These are phyloP conservation scores for Pleurotus ostreatus DNA, from an alignment of 768 basidiomycete species.

Conservation along the genomic window DNA sequence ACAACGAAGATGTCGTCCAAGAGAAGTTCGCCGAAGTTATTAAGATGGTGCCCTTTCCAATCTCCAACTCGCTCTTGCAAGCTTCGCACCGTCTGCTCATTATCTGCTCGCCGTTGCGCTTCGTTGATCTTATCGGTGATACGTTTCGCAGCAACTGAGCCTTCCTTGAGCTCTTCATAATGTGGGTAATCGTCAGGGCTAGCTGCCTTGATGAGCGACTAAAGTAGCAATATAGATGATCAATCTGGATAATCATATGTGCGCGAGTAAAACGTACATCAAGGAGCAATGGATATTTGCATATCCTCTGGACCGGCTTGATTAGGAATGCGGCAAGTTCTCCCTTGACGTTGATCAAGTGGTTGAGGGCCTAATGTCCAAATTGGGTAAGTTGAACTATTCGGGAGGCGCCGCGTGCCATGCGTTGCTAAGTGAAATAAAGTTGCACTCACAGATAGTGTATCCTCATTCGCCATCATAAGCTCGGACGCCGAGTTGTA, in stretches of 20 bases:
- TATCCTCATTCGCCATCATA: conserved; percentile 82
- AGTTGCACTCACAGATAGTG: conserved; percentile 64
- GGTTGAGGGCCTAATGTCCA: conserved; percentile 63
- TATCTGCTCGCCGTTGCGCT: conserved; percentile 87
- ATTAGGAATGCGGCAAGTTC: conserved; percentile 96
- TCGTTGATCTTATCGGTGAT: conserved; percentile 97
- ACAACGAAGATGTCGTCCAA: conserved; percentile 95
- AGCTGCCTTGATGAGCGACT: conserved; percentile 77
- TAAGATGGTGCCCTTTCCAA: conserved; percentile 97
- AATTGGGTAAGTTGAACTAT: conserved; percentile 33
- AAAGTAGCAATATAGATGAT: conserved; percentile 11
- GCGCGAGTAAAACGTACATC: conserved; percentile 52
- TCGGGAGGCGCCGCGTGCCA: conserved; percentile 18
- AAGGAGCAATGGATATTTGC: conserved; percentile 95
- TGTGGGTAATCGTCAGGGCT: conserved; percentile 59
- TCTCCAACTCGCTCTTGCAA: conserved; percentile 88
- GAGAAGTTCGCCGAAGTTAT: conserved; percentile 90
- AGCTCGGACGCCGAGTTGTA: conserved; percentile 85
- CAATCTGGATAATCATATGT: conserved; percentile 5
- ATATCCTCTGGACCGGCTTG: conserved; percentile 97
- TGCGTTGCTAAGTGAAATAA: conserved; percentile 32
- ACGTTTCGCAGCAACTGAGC: conserved; percentile 83
- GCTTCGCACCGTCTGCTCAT: conserved; percentile 84
- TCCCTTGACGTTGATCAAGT: conserved; percentile 84
- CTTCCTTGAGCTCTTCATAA: conserved; percentile 78